Evolutionary conservation across 371 early-diverging fungal genomes (phyloP).

Genomic region (Capniomyces stellatus): DNA sequence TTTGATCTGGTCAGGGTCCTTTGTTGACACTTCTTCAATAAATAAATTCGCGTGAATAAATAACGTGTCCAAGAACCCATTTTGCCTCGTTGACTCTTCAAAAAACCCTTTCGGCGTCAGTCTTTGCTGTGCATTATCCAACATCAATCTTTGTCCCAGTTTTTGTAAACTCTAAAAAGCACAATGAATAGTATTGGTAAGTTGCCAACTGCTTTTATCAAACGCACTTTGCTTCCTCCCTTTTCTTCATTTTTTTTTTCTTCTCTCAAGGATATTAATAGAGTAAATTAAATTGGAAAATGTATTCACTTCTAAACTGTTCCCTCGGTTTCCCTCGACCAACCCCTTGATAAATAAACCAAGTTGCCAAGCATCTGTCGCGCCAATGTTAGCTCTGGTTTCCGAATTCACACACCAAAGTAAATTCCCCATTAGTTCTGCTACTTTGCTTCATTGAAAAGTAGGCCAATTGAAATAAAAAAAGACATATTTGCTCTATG

Average conservation of each 20-base stretch:
- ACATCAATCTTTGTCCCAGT: neutral
- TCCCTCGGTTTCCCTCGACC: neutral
- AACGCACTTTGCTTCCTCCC: no score
- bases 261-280: no score
- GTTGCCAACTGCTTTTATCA: no score
- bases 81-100: neutral
- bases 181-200: no score
- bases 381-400: neutral
- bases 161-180: neutral
- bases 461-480: no score
- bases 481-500: no score
- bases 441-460: no score
- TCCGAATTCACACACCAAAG: no score
- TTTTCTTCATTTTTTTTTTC: no score
- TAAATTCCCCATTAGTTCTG: no score
- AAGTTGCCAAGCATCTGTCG: neutral
- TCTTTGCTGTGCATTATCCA: neutral
- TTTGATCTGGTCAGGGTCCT: neutral
- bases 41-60: slow-evolving; percentile 3
- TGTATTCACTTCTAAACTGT: neutral
- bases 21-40: slow-evolving; percentile 4
- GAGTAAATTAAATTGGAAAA: no score
- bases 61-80: neutral
- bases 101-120: neutral
- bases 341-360: neutral